Evolutionary conservation across 1,284 basidiomycete genomes (phyloP).

Genomic region (Austropuccinia psidii): DNA sequence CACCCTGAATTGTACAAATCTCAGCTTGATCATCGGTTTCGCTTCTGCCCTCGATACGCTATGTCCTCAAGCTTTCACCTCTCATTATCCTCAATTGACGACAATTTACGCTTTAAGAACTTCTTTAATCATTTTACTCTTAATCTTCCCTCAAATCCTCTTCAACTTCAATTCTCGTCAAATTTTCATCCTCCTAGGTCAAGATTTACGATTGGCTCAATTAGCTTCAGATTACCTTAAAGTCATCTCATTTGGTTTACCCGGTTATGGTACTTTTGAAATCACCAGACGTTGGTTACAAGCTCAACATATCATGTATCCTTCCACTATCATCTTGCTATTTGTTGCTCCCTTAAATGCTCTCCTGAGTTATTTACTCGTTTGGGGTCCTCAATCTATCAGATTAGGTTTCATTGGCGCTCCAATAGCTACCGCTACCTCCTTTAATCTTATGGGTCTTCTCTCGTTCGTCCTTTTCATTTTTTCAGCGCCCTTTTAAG

Average conservation of each 20-base stretch:
- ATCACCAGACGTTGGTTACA: constrained; percentile 69
- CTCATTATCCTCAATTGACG: not conserved
- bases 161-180: constrained; percentile 60
- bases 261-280: constrained; percentile 62
- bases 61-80: constrained; percentile 52
- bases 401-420: constrained; percentile 87
- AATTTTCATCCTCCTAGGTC: constrained; percentile 67
- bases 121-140: constrained; percentile 38
- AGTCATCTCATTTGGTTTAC: constrained; percentile 71
- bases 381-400: constrained; percentile 71
- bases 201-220: constrained; percentile 76
- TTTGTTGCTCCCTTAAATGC: constrained; percentile 80
- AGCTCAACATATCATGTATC: constrained; percentile 68
- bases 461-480: constrained; percentile 41
- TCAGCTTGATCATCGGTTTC: constrained; percentile 22
- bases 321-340: constrained; percentile 77
- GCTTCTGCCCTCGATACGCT: constrained; percentile 10
- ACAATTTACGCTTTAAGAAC: constrained; percentile 36
- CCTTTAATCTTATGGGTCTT: constrained; percentile 70
- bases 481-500: not conserved
- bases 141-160: constrained; percentile 41
- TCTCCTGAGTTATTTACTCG: constrained; percentile 74
- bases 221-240: constrained; percentile 69
- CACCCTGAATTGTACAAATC: constrained; percentile 3
- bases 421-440: constrained; percentile 77